Evolutionary conservation across 164 flowering plant genomes (phyloP), one percentile per base, ranked within the genome.

Genomic region (Warburgia ugandensis): DNA sequence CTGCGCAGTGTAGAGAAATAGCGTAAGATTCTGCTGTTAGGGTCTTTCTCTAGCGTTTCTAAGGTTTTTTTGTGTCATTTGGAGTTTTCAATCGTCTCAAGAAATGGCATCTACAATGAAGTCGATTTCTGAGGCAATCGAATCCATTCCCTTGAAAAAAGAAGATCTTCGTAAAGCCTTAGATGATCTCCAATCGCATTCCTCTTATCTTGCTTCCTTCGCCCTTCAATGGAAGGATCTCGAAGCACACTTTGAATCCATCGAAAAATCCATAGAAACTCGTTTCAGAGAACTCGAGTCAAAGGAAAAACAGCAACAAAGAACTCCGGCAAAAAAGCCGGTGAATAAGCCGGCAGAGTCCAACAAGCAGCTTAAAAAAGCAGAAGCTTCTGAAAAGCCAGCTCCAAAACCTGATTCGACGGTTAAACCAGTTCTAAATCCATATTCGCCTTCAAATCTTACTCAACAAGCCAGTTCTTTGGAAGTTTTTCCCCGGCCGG

Each of bases 161-260:
- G 64, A 64, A 9, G 56, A 45, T 27, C 73, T 80, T 37, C 68
- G 65, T 13, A 59, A 68, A 50, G 73, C 81, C 12, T 77, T 71
- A 45, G 69, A 73, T 29, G 67, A 69, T 13, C 65, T 74, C 32
- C 67, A 60, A 39, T 14, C 74, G 6, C 70, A 68, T 30, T 64
- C 80, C 10, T 58, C 73, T 22, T 58, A 63, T 17, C 68, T 71
- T 47, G 65, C 78, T n/a, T 70, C 74, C 27, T 70, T 71, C 68
- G 39, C 66, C 40, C 61, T 84, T 69, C 50, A 70, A 31, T 81
- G 94, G 88, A 29, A 74, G 52, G 84, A 79, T 47, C 41, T 81
- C 50, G 83, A 84, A 20, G 54, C 75, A n/a, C 76, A 81, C 71
- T 75, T 81, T 59, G 27, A 79, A 58, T 53, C 77, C 45, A 30